Base-by-base conservation (phyloP, 345 rosid species). In the Gossypium sturtianum region DNA sequence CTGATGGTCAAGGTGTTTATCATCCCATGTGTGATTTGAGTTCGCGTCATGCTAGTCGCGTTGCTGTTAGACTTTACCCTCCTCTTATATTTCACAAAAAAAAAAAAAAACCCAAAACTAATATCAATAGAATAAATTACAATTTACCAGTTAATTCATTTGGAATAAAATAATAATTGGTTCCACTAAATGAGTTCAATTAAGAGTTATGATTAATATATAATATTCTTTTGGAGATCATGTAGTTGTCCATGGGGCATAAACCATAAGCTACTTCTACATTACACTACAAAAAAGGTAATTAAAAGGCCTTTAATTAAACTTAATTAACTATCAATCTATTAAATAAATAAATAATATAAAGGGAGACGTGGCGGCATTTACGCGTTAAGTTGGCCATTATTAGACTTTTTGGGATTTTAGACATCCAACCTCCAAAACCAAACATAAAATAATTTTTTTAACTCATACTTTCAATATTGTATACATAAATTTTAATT, bases 201-300 rank as follows among this genome's bases (percentile, higher is more conserved):
- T 57, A 57, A 22, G 6, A 17, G 62, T 4, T 19, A 23, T 58
- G 12, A 23, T 58, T 22, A 11, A 43, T 10, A 4, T 20, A 22
- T 57, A 57, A 20, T 22, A 11, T 22, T 57, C 29, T 84, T 89
- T 84, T 67, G 72, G 82, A 56, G 85, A 77, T 66, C 66, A 60
- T 22, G 25, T 20, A 56, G 16, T 12, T 86, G 92, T 84, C 90
- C 83, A 89, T 78, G 88, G 92, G 84, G 89, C 82, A 75, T 88
- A 90, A 84, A 90, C 85, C 75, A 27, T 52, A 38, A 45, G 66
- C 71, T 47, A 6, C 29, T 59, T 58, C 47, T 4, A 56, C 25
- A 56, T 56, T 20, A 2, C 27, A 56, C 80, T 83, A 87, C 84
- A 84, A 82, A 81, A 7, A 53, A 17, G 52, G 48, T 19, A 7